These are phyloP conservation scores for Talaromyces stipitatus DNA, from an alignment of 495 filamentous ascomycete species.

Conservation along the genomic window DNA sequence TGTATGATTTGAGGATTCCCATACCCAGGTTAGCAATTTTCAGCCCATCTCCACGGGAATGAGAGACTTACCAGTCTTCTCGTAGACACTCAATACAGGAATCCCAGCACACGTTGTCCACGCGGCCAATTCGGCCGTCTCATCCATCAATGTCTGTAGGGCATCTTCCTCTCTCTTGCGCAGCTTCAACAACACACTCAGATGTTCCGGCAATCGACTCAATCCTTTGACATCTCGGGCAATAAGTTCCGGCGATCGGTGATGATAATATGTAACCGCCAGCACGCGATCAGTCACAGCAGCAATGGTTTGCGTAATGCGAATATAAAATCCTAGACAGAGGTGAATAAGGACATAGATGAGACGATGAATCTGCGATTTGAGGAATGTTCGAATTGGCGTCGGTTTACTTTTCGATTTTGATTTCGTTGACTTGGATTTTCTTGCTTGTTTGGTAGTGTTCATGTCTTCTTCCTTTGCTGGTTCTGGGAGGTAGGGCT, in stretches of 20 bases:
- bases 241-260: conserved; percentile 87
- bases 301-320: conserved; percentile 70
- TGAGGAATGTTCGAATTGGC: conserved; percentile 61
- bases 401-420: conserved; percentile 15
- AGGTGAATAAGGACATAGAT: conserved; percentile 68
- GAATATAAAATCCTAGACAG: conserved; percentile 80
- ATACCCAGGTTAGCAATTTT: conserved; percentile 4
- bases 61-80: conserved; percentile 64
- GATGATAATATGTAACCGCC: conserved; percentile 82
- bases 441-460: conserved; percentile 14
- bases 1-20: conserved; percentile 83
- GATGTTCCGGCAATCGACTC: conserved; percentile 65
- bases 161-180: conserved; percentile 62
- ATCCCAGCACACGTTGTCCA: conserved; percentile 90
- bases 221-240: conserved; percentile 74
- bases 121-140: conserved; percentile 80
- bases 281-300: conserved; percentile 64
- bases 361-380: conserved; percentile 56
- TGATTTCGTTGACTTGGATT: conserved; percentile 7
- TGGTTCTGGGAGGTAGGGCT: conserved; percentile 68
- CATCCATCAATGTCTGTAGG: conserved; percentile 76
- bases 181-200: conserved; percentile 77
- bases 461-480: conserved; percentile 16
- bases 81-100: conserved; percentile 78
- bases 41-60: neutral